Evolutionary conservation across 768 basidiomycete genomes (phyloP).

Genomic region (Mycena rosella): DNA sequence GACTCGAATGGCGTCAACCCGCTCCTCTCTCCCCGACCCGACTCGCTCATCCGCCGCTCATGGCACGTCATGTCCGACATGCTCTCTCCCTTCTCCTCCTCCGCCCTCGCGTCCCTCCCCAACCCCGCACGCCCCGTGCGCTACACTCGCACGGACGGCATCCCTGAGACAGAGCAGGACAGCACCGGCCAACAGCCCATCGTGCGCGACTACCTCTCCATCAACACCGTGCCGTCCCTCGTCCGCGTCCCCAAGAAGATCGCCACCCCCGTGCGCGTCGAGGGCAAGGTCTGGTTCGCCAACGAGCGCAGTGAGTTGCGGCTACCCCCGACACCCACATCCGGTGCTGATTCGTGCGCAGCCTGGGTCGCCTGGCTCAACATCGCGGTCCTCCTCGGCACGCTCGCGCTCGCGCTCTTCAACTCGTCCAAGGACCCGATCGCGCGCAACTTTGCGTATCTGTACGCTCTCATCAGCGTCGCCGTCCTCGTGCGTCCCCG

Average conservation of each 20-base stretch:
- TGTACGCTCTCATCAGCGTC: constrained; percentile 85
- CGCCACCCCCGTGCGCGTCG: constrained; percentile 85
- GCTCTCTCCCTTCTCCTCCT: constrained; percentile 76
- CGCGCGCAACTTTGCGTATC: constrained; percentile 82
- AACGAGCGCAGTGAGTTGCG: constrained; percentile 88
- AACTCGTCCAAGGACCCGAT: constrained; percentile 84
- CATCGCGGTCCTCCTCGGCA: constrained; percentile 84
- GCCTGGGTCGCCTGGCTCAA: constrained; percentile 96
- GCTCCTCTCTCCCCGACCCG: constrained; percentile 29
- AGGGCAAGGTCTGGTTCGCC: constrained; percentile 98
- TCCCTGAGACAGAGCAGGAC: constrained; percentile 70
- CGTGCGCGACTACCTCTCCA: constrained; percentile 81
- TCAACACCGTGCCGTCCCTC: constrained; percentile 71
- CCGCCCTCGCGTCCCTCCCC: constrained; percentile 67
- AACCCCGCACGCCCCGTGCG: constrained; percentile 56
- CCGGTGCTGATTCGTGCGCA: no score
- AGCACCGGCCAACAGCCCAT: constrained; percentile 67
- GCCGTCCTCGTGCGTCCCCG: constrained; percentile 66
- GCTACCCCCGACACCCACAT: no score
- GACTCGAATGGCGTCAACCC: constrained; percentile 11
- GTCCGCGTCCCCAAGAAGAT: constrained; percentile 88
- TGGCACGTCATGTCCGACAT: constrained; percentile 72
- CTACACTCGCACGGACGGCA: constrained; percentile 80
- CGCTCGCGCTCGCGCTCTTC: constrained; percentile 89
- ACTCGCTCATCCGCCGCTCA: constrained; percentile 66